Percentiles rank a stretch among this genome's conserved stretches.
phyloP scores from a whole-genome alignment of 345 rosid species.

The Citropsis articulata region DNA sequence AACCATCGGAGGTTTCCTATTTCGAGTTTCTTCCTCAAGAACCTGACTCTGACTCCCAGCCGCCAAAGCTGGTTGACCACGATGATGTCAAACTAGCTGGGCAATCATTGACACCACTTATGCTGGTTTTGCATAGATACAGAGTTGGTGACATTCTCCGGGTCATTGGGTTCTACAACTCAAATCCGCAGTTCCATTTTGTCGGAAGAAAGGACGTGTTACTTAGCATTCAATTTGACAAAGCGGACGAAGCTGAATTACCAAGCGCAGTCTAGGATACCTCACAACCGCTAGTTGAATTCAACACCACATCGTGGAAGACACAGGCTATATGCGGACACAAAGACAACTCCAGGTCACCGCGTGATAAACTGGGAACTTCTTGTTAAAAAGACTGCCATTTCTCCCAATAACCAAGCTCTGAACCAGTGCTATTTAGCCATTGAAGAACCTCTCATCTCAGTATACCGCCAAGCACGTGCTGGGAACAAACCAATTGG shows the following conservation, averaged over 20 bases:
- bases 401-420: neutral
- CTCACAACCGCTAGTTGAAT: constrained; percentile 36
- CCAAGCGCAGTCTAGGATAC: constrained; percentile 75
- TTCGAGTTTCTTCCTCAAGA: too few species aligned
- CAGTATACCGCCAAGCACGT: constrained; percentile 77
- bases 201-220: constrained; percentile 68
- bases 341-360: constrained; percentile 76
- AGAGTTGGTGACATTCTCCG: too few species aligned
- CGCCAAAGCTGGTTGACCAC: too few species aligned
- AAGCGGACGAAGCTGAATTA: constrained; percentile 82
- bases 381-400: too few species aligned
- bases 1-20: neutral
- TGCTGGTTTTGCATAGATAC: too few species aligned
- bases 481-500: constrained; percentile 78
- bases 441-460: constrained; percentile 81
- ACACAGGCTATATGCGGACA: constrained; percentile 85
- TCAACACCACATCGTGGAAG: constrained; percentile 71
- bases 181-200: too few species aligned
- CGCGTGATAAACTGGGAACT: constrained; percentile 74
- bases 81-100: too few species aligned
- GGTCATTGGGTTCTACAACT: too few species aligned
- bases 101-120: too few species aligned
- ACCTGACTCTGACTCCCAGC: too few species aligned
- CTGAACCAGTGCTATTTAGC: constrained; percentile 61
- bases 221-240: constrained; percentile 80